Conservation (phyloP, 1,284 basidiomycete genomes). For the Pascua guehoae region DNA sequence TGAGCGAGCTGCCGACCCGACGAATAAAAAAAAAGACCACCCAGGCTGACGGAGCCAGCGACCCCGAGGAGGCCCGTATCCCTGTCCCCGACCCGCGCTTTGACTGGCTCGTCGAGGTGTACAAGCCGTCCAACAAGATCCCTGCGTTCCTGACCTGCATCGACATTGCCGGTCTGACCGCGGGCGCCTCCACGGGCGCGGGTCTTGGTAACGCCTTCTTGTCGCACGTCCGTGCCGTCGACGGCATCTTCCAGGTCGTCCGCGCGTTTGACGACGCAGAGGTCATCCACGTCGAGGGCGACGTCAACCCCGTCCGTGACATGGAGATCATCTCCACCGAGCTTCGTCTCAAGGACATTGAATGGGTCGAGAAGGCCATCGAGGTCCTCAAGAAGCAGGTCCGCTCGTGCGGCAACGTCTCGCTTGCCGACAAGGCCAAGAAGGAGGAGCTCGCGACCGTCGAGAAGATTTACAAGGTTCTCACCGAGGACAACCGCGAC, state of each 20-base stretch:
- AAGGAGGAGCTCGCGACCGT: constrained; percentile 92
- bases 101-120: constrained; percentile 85
- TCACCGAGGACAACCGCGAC: constrained; percentile 83
- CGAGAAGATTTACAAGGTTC: constrained; percentile 75
- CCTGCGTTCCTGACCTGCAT: constrained; percentile 97
- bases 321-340: constrained; percentile 98
- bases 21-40: no score
- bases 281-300: constrained; percentile 98
- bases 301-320: constrained; percentile 91
- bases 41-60: constrained; percentile 46
- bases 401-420: constrained; percentile 63
- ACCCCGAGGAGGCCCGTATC: constrained; percentile 83
- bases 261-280: constrained; percentile 98
- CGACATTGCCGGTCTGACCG: constrained; percentile 97
- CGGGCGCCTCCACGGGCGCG: constrained; percentile 94
- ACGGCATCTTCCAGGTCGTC: constrained; percentile 98
- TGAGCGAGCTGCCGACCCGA: no score
- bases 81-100: constrained; percentile 95
- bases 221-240: constrained; percentile 95
- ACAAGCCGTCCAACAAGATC: constrained; percentile 84
- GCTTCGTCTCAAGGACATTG: constrained; percentile 92
- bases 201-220: constrained; percentile 98
- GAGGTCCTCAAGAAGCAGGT: constrained; percentile 70
- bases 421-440: constrained; percentile 88
- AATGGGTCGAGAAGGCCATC: constrained; percentile 93